phyloP scores from a whole-genome alignment of 2,329 filamentous ascomycete species.

The Calycina herbarum region DNA sequence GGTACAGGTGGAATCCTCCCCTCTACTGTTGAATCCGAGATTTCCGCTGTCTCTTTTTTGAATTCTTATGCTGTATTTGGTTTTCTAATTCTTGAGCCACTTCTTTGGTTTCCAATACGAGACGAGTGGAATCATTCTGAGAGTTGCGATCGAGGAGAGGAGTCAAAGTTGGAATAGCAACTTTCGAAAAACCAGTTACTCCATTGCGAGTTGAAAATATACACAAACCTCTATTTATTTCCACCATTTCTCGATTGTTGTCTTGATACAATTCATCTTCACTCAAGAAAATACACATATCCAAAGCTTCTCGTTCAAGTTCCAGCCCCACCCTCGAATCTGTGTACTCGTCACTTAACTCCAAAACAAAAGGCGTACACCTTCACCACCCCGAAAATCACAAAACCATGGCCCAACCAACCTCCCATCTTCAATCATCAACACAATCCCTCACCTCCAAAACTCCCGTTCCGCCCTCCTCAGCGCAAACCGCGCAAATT shows the following conservation, averaged over 20 bases:
- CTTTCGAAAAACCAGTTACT: neutral
- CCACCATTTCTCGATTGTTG: neutral
- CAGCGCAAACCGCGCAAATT: slow-evolving; percentile 46
- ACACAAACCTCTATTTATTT: neutral
- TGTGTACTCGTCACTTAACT: neutral
- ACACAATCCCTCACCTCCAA: slow-evolving; percentile 17
- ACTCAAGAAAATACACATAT: neutral
- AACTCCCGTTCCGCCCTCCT: slow-evolving; percentile 21
- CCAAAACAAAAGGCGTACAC: neutral
- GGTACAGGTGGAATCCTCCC: neutral
- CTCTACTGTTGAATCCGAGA: neutral
- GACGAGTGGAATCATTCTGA: neutral
- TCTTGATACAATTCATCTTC: neutral
- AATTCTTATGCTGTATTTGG: neutral
- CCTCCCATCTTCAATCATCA: slow-evolving; percentile 17
- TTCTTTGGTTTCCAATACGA: neutral
- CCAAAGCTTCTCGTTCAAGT: neutral
- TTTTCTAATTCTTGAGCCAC: neutral
- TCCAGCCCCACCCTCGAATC: too few relatives aligned
- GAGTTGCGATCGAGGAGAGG: neutral
- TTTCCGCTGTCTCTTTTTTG: neutral
- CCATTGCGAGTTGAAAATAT: neutral
- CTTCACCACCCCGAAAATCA: neutral
- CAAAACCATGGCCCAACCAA: slow-evolving; percentile 16
- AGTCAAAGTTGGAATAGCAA: neutral